Evolutionary conservation across 2,329 filamentous ascomycete species (phyloP).

Genomic region (Metarhizium robertsii): DNA sequence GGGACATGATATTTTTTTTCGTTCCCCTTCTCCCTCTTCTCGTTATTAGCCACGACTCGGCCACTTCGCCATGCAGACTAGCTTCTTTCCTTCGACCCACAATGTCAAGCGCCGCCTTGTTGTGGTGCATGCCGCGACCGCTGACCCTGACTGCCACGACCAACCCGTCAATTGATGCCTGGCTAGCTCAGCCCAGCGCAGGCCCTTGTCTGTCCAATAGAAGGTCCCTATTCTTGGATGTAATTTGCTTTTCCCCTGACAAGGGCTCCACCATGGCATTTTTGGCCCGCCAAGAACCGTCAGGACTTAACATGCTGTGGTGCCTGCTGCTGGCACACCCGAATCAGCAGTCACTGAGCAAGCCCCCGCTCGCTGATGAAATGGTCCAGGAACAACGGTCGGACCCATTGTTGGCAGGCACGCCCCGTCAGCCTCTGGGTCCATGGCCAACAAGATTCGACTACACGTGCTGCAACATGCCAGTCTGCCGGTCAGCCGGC

Average conservation of each 20-base stretch:
- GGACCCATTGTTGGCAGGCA: neutral
- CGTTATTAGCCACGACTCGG: neutral
- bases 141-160: no score
- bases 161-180: no score
- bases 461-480: neutral
- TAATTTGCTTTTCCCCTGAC: constrained; percentile 10
- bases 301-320: neutral
- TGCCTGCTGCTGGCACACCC: neutral
- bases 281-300: neutral
- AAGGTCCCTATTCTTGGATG: neutral
- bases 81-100: neutral
- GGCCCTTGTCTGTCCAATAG: constrained; percentile 5
- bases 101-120: no score
- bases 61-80: neutral
- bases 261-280: neutral
- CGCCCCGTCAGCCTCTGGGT: neutral
- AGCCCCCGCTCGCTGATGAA: neutral
- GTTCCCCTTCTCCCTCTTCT: no score
- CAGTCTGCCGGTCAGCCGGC: neutral
- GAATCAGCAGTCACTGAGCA: neutral
- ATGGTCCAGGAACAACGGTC: neutral
- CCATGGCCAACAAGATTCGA: neutral
- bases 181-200: no score
- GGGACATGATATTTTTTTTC: no score
- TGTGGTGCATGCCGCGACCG: neutral